phyloP scores from a whole-genome alignment of 257 asterid genomes.

The Nicotiana undulata region DNA sequence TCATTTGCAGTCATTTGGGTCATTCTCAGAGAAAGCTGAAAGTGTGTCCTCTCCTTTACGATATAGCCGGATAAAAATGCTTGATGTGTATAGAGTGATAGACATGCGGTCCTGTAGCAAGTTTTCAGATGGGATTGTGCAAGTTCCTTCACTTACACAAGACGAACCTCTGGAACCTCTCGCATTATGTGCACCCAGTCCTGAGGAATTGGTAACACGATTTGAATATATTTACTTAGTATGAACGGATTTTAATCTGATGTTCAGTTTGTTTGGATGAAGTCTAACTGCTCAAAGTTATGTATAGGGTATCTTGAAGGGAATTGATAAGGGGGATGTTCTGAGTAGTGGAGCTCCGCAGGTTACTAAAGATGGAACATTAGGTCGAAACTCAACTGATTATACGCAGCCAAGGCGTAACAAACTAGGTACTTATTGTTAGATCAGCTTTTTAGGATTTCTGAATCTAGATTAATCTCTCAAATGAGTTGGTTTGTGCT shows the following conservation, averaged over 20 bases:
- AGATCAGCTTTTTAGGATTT: slow-evolving; percentile 4
- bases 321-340: slow-evolving; percentile 86
- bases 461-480: not conserved
- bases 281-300: slow-evolving; percentile 12
- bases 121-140: slow-evolving; percentile 38
- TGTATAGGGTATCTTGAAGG: slow-evolving; percentile 66
- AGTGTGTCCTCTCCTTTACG: slow-evolving; percentile 27
- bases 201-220: slow-evolving; percentile 70
- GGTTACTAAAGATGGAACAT: slow-evolving; percentile 61
- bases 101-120: slow-evolving; percentile 37
- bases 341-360: slow-evolving; percentile 81
- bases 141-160: slow-evolving; percentile 66
- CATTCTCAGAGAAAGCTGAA: slow-evolving; percentile 51
- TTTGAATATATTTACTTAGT: not conserved
- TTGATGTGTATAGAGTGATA: slow-evolving; percentile 60
- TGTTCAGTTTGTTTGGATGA: not conserved
- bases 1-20: slow-evolving; percentile 36
- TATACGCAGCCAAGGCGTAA: slow-evolving; percentile 53
- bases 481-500: not conserved
- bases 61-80: slow-evolving; percentile 62
- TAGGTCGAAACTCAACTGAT: slow-evolving; percentile 55
- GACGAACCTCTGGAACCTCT: slow-evolving; percentile 74
- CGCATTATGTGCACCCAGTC: slow-evolving; percentile 53
- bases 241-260: slow-evolving; percentile 5
- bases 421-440: slow-evolving; percentile 42